A percentile compares a stretch with the other conserved stretches of the same genome.
phyloP scores from a whole-genome alignment of 768 basidiomycete genomes.

The Pisolithus albus region DNA sequence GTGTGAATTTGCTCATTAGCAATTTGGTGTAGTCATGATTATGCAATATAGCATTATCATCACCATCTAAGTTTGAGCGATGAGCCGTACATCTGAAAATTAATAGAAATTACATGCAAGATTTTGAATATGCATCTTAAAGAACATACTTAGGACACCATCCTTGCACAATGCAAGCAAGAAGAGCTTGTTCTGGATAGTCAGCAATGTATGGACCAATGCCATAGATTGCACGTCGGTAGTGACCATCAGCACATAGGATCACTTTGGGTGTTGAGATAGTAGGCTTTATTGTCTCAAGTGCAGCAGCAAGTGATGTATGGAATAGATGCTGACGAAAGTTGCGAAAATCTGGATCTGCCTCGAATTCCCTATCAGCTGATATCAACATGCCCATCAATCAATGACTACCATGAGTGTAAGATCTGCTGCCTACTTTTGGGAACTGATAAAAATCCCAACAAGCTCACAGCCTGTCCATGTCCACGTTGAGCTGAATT shows the following conservation, averaged over 20 bases:
- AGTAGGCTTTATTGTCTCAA: slow-evolving; percentile 13
- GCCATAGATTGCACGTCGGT: slow-evolving; percentile 22
- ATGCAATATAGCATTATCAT: too few relatives aligned
- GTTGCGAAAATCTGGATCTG: slow-evolving; percentile 5
- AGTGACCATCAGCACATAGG: slow-evolving; percentile 28
- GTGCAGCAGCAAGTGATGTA: slow-evolving; percentile 19
- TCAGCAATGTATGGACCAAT: slow-evolving; percentile 35
- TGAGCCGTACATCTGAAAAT: background rate
- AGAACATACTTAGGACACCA: slow-evolving; percentile 3
- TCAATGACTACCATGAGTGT: background rate
- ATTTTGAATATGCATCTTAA: background rate
- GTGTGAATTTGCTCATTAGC: too few relatives aligned
- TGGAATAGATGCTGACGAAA: slow-evolving; percentile 26
- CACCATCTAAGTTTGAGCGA: background rate
- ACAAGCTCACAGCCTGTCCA: slow-evolving; percentile 14
- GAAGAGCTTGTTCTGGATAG: slow-evolving; percentile 33
- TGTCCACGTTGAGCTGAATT: slow-evolving; percentile 14
- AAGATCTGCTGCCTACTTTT: slow-evolving; percentile 16
- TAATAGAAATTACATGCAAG: too few relatives aligned
- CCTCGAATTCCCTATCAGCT: slow-evolving; percentile 4
- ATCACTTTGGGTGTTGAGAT: slow-evolving; percentile 26
- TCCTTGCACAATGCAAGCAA: slow-evolving; percentile 28
- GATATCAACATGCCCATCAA: background rate
- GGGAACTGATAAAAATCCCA: slow-evolving; percentile 25
- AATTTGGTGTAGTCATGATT: too few relatives aligned